These are phyloP conservation scores for Suillus alpinus DNA, from an alignment of 768 basidiomycete species.

Conservation along the genomic window DNA sequence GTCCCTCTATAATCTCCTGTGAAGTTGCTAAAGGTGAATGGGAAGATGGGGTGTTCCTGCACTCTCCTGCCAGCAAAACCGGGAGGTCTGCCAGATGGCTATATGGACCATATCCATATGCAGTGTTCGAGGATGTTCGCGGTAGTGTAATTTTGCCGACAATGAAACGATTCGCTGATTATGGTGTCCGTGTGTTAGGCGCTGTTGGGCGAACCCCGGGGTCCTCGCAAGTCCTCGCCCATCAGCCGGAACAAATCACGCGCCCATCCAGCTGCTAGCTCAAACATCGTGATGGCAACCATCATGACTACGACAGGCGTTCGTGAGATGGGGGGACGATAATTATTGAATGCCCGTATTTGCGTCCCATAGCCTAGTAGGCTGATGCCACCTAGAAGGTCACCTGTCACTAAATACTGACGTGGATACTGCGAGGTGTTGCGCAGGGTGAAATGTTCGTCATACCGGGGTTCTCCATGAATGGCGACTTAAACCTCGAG, in stretches of 20 bases:
- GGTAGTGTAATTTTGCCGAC: too few relatives aligned
- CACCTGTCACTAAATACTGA: too few relatives aligned
- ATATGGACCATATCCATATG: neutral
- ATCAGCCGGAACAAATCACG: too few relatives aligned
- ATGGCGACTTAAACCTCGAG: too few relatives aligned
- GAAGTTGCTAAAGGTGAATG: neutral
- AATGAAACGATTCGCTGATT: neutral
- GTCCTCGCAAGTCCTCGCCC: neutral
- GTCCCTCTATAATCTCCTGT: neutral
- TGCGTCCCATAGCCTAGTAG: neutral
- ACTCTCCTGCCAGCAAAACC: too few relatives aligned
- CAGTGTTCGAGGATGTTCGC: neutral
- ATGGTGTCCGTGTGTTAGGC: too few relatives aligned
- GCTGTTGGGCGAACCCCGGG: neutral
- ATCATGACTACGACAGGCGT: neutral
- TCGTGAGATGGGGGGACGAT: neutral
- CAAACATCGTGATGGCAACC: neutral
- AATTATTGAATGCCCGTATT: neutral
- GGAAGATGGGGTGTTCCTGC: too few relatives aligned
- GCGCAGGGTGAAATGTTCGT: too few relatives aligned
- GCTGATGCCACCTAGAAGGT: neutral
- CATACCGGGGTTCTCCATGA: too few relatives aligned
- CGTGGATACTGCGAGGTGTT: too few relatives aligned
- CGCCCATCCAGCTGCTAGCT: neutral
- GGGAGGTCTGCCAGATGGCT: neutral